Conservation (phyloP, 495 filamentous ascomycete species). For the Penicillium tannophilum region DNA sequence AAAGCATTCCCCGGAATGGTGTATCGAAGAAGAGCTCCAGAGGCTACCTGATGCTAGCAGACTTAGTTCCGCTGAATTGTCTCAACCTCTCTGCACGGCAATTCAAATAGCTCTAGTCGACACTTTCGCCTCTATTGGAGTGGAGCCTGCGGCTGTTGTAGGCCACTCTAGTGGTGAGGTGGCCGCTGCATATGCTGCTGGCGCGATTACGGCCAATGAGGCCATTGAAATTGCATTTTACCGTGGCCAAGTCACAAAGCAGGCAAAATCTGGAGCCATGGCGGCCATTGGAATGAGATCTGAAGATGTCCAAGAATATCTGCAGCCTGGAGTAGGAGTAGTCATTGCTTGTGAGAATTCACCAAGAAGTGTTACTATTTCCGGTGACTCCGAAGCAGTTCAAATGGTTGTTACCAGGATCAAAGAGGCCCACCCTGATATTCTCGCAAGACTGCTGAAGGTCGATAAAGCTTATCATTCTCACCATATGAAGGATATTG, state of each 20-base stretch:
- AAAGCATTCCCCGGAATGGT: conserved; percentile 14
- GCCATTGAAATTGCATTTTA: conserved; percentile 43
- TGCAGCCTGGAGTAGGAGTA: conserved; percentile 10
- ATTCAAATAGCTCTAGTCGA: conserved; percentile 55
- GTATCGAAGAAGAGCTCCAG: conserved; percentile 1
- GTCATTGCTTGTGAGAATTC: conserved; percentile 27
- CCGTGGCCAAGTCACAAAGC: conserved; percentile 25
- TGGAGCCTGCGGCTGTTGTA: conserved; percentile 50
- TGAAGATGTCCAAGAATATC: neutral
- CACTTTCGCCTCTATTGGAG: conserved; percentile 39
- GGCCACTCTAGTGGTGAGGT: conserved; percentile 69
- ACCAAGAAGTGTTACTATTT: conserved; percentile 27
- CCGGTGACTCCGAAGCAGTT: conserved; percentile 38
- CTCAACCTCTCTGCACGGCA: conserved; percentile 47
- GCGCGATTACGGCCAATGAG: conserved; percentile 39
- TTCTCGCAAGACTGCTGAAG: conserved; percentile 24
- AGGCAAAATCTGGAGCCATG: conserved; percentile 20
- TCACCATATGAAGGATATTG: conserved; percentile 20
- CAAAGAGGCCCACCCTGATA: conserved; percentile 18
- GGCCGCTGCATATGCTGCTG: conserved; percentile 62
- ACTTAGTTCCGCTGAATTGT: conserved; percentile 26
- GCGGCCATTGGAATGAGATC: conserved; percentile 52
- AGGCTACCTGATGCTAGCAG: neutral
- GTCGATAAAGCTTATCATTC: conserved; percentile 48
- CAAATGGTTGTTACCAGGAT: conserved; percentile 39